These are phyloP conservation scores for Tulasnella sp. DNA, from an alignment of 768 basidiomycete species.

Conservation along the genomic window DNA sequence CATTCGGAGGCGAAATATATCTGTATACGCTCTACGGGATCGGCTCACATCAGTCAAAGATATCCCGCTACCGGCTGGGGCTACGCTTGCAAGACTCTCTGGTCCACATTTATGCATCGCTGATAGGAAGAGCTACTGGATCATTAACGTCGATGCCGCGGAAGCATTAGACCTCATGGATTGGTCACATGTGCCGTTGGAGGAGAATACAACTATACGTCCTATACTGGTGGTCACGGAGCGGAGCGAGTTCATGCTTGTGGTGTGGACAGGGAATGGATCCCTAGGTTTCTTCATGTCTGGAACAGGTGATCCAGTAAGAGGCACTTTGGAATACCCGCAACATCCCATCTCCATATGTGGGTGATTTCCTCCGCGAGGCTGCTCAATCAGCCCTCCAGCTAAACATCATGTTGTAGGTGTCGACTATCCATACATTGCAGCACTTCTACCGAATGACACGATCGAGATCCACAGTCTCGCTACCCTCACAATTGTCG, in stretches of 20 bases:
- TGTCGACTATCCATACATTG: constrained; percentile 72
- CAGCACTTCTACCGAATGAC: constrained; percentile 65
- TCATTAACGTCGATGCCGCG: constrained; percentile 67
- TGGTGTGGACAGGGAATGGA: constrained; percentile 71
- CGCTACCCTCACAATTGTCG: constrained; percentile 59
- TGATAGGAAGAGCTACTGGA: constrained; percentile 58
- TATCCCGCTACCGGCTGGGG: constrained; percentile 28
- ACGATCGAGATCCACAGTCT: constrained; percentile 75
- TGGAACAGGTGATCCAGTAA: constrained; percentile 73
- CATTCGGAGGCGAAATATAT: constrained; percentile 55
- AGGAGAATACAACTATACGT: constrained; percentile 34
- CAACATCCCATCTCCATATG: constrained; percentile 66
- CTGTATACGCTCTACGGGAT: constrained; percentile 56
- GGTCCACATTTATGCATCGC: constrained; percentile 63
- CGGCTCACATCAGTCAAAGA: constrained; percentile 37
- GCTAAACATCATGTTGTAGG: constrained; percentile 33
- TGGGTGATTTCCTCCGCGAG: constrained; percentile 33
- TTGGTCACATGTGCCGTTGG: constrained; percentile 51
- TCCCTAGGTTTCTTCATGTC: constrained; percentile 83
- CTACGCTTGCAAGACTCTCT: constrained; percentile 48
- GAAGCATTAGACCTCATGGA: constrained; percentile 66
- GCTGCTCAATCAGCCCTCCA: not conserved
- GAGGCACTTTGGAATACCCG: constrained; percentile 82
- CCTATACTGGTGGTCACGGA: constrained; percentile 68
- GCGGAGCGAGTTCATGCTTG: constrained; percentile 72